Evolutionary conservation across 2,329 filamentous ascomycete genomes (phyloP).

Genomic region (Arachnomyces sp.): DNA sequence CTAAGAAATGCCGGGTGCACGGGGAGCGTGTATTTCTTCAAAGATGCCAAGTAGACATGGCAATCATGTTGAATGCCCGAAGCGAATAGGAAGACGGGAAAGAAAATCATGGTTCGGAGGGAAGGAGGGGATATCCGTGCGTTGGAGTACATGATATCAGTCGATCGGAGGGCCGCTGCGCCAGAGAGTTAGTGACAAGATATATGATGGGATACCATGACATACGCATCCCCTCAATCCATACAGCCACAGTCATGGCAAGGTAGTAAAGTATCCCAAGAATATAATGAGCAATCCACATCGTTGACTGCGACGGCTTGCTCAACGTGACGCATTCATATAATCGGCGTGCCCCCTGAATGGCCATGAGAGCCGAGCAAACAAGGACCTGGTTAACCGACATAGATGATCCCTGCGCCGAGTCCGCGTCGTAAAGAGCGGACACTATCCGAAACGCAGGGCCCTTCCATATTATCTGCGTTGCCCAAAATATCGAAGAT

Average conservation of each 20-base stretch:
- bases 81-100: constrained; percentile 59
- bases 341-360: constrained; percentile 67
- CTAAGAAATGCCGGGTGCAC: constrained; percentile 60
- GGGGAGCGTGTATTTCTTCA: constrained; percentile 79
- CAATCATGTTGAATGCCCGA: constrained; percentile 67
- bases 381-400: constrained; percentile 54
- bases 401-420: constrained; percentile 42
- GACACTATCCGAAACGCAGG: constrained; percentile 41
- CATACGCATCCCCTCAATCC: constrained; percentile 73
- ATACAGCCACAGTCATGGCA: constrained; percentile 63
- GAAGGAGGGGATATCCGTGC: constrained; percentile 34
- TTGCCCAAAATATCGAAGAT: constrained; percentile 66
- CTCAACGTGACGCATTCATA: constrained; percentile 62
- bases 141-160: constrained; percentile 23
- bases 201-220: constrained; percentile 6
- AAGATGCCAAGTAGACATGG: constrained; percentile 58
- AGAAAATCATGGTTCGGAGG: constrained; percentile 46
- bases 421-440: constrained; percentile 29
- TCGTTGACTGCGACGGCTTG: constrained; percentile 61
- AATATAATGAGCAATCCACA: constrained; percentile 80
- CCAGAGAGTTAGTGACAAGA: background rate
- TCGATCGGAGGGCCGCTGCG: constrained; percentile 25
- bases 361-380: constrained; percentile 62
- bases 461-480: constrained; percentile 53
- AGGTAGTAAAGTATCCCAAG: constrained; percentile 72